Conservation (phyloP, 2,329 filamentous ascomycete species). For the Penicillium sp. region DNA sequence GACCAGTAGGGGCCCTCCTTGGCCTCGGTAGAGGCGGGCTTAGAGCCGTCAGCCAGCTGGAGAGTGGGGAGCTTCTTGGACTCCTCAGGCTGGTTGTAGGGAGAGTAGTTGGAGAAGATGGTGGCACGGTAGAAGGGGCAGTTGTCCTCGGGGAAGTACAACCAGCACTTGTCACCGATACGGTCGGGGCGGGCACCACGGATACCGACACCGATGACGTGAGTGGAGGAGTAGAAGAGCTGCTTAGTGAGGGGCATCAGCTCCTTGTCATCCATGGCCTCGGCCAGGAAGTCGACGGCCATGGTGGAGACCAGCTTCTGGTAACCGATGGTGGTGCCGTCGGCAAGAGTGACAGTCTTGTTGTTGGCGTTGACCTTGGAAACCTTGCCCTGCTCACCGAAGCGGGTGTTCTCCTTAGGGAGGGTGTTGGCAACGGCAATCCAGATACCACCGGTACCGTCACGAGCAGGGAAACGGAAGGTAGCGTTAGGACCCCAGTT, state of each 20-base stretch:
- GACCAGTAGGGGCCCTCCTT: constrained; percentile 98
- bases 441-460: constrained; percentile 98
- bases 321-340: constrained; percentile 89
- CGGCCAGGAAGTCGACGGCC: constrained; percentile 86
- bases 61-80: constrained; percentile 82
- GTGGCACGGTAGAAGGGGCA: constrained; percentile 99
- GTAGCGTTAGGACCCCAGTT: constrained; percentile 98
- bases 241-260: constrained; percentile 82
- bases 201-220: constrained; percentile 95
- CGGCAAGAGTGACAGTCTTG: constrained; percentile 79
- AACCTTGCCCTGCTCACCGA: constrained; percentile 83
- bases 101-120: constrained; percentile 99
- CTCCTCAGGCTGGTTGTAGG: constrained; percentile 89
- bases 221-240: constrained; percentile 95
- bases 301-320: constrained; percentile 94
- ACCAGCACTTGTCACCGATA: constrained; percentile 99
- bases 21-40: constrained; percentile 71
- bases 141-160: constrained; percentile 99
- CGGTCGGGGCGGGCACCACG: constrained; percentile 89
- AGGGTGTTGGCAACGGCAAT: constrained; percentile 93
- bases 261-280: constrained; percentile 86
- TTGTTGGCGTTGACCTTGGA: constrained; percentile 82
- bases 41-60: constrained; percentile 83
- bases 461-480: constrained; percentile 95
- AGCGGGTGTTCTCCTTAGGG: constrained; percentile 87